Evolutionary conservation across 495 filamentous ascomycete species (phyloP).

Genomic region (Aspergillus leporis): DNA sequence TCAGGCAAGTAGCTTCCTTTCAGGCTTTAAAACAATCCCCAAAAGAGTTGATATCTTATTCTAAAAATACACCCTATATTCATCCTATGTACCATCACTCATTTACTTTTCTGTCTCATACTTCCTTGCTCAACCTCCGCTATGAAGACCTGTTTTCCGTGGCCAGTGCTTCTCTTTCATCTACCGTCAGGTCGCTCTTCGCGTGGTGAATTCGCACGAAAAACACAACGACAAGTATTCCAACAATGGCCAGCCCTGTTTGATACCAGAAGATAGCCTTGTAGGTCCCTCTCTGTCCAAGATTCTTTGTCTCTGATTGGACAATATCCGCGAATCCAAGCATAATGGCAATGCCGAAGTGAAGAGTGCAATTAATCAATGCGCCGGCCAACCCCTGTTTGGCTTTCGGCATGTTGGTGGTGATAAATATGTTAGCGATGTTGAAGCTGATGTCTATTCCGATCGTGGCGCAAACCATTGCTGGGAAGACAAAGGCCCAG

Average conservation of each 20-base stretch:
- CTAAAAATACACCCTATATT: not conserved
- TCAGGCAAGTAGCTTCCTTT: too few relatives aligned
- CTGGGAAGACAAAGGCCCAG: conserved; percentile 76
- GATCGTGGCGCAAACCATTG: conserved; percentile 79
- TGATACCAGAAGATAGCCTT: conserved; percentile 71
- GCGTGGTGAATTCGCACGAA: conserved; percentile 70
- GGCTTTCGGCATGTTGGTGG: conserved; percentile 65
- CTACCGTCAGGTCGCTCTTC: conserved; percentile 66
- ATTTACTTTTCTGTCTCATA: not conserved
- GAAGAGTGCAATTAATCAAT: conserved; percentile 62
- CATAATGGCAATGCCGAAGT: conserved; percentile 82
- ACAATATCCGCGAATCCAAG: conserved; percentile 75
- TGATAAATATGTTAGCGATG: conserved; percentile 82
- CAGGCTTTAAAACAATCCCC: too few relatives aligned
- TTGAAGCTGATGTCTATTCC: conserved; percentile 86
- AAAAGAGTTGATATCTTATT: too few relatives aligned
- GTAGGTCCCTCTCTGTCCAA: conserved; percentile 53
- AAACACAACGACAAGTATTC: conserved; percentile 54
- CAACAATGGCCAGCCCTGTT: conserved; percentile 54
- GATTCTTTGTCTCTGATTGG: conserved; percentile 50
- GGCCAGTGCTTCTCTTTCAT: conserved; percentile 55
- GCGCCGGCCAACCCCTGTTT: conserved; percentile 79
- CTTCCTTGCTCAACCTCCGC: not conserved
- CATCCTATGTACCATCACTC: not conserved
- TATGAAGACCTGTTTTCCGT: conserved; percentile 1